These are phyloP conservation scores for Russula brevipes DNA, from an alignment of 768 basidiomycete genomes.

Conservation along the genomic window DNA sequence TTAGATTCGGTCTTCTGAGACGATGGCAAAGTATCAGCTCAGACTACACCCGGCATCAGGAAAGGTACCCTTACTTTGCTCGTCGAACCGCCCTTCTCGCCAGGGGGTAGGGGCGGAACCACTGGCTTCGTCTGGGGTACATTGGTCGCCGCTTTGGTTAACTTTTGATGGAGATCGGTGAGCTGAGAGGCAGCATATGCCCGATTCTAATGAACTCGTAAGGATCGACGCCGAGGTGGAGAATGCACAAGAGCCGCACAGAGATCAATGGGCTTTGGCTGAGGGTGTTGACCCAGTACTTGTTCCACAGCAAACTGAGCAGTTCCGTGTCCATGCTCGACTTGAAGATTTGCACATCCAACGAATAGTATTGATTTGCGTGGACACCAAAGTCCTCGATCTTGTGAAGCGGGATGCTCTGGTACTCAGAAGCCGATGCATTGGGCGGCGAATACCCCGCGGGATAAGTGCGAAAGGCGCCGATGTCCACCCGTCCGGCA, in stretches of 20 bases:
- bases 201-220: slow-evolving; percentile 60
- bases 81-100: slow-evolving; percentile 43
- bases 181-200: slow-evolving; percentile 92
- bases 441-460: slow-evolving; percentile 86
- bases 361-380: slow-evolving; percentile 90
- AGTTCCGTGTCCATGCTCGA: slow-evolving; percentile 82
- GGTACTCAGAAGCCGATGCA: slow-evolving; percentile 73
- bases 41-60: background rate
- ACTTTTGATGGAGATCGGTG: slow-evolving; percentile 83
- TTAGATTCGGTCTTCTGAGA: slow-evolving; percentile 59
- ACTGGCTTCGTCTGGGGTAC: slow-evolving; percentile 49
- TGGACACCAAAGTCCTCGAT: slow-evolving; percentile 99
- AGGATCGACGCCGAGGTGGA: background rate
- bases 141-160: slow-evolving; percentile 61
- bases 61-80: slow-evolving; percentile 39
- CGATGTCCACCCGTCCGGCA: slow-evolving; percentile 97
- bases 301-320: slow-evolving; percentile 92
- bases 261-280: slow-evolving; percentile 91
- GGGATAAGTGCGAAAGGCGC: slow-evolving; percentile 96
- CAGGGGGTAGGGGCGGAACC: slow-evolving; percentile 45
- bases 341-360: slow-evolving; percentile 96
- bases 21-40: background rate
- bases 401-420: slow-evolving; percentile 93
- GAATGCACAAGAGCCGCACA: slow-evolving; percentile 40
- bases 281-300: slow-evolving; percentile 98